Base-by-base conservation (phyloP, 495 filamentous ascomycete genomes). In the Penicillium malachiteum region DNA sequence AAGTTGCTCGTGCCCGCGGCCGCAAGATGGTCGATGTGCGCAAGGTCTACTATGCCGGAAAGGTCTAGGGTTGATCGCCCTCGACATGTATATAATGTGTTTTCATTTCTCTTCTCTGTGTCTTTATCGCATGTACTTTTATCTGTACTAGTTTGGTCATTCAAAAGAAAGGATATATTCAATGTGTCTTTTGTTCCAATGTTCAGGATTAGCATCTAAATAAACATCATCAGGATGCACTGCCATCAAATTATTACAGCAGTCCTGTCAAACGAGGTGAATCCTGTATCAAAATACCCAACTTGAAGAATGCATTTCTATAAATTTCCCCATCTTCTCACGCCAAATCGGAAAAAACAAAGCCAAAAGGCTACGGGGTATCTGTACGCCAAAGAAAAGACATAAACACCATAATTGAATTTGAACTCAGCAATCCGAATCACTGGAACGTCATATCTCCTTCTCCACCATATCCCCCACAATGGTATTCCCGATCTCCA, bases 31-130 rank as follows among this genome's bases (percentile, higher is more conserved):
- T 97, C 14, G 94, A 98, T 78, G 87, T 92, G 44, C 79, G 94
- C 64, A 97, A 92, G 79, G 94, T 97, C 64, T 99, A 99, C 76
- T 97, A 97, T 76, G 90, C 88, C 14, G 92, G 92, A 10, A 81
- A 80, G 68, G 78, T 84, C 63, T 81, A 74, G 59, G 61, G 58
- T 58, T 8, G 21, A 14, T 1, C 41, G 26, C 56, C 44, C 63
- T 64, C 58, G 59, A 59, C 64, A 60, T 75, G 71, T 74, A 75
- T 71, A 75, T 75, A 77, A 74, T 71, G 51, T 46, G 58, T 60
- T 57, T 62, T 58, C 40, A 38, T 62, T 66, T 65, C 59, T 62
- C 49, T 56, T 63, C 65, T 62, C 60, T 51, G 52, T 63, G 51
- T 70, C 56, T 69, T 60, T 55, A 50, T 44, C 58, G 61, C 66